Base-by-base conservation (phyloP, 768 basidiomycete species). In the Cystofilobasidium capitatum region DNA sequence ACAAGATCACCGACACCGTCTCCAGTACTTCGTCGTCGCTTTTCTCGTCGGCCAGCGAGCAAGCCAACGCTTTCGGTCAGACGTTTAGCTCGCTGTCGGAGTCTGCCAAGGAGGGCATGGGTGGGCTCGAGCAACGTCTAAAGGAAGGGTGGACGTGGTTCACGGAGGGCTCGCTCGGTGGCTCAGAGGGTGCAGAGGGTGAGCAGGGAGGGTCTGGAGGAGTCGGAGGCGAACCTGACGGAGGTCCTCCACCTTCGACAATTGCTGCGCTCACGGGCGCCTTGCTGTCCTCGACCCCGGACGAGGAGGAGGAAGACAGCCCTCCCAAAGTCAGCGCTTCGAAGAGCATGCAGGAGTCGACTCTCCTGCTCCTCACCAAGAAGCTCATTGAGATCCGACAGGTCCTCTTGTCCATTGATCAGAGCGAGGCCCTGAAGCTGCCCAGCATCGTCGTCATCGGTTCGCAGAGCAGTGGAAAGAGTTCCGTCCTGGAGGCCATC, bases 361-460 rank as follows among this genome's bases (percentile, higher is more conserved):
- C 63, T 10, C 82, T 99, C 54, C 88, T 98, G 86, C 85, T 93
- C 72, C 80, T 99, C 65, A 99, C 96, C 2, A 82, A 83, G 75
- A 98, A 94, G 74, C 84, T 99, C 66, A 99, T 99, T 74, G 93
- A 93, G 78, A 96, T 99, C 73, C 81, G 96, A 65, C 87, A 82
- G 70, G 93, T 98, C 82, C 80, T 99, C n/a, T 81, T 98, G 29
- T 88, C 89, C 73, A 93, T 98, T 64, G 96, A 97, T 78, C 91
- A 98, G 77, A 91, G 87, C 71, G 94, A 97, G 71, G 84, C 87
- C 9, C 82, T 99, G 72, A 97, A 92, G 73, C 80, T 99, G 24
- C 96, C 96, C 1, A 94, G 91, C 73, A 98, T 99, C 70, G 96
- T 98, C 49, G 96, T 98, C 57, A 89, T 99, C 70, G 96, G 96